Percentiles rank a stretch among this genome's conserved stretches.
Conservation (phyloP, 2,329 filamentous ascomycete genomes). For the Curvularia spicifera region DNA sequence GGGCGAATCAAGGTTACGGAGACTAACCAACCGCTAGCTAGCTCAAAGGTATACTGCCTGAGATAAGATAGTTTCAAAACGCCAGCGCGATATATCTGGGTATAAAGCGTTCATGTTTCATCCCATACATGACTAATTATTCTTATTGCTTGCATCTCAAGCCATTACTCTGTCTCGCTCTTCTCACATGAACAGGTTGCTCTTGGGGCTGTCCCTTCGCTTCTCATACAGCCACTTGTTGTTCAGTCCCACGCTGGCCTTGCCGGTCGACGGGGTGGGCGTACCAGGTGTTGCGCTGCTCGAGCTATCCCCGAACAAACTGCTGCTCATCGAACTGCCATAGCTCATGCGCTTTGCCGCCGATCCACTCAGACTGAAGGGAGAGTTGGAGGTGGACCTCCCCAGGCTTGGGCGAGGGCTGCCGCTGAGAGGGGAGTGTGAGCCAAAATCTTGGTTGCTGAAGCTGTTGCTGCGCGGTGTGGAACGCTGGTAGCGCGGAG, state of each 20-base stretch:
- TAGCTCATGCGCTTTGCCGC: slow-evolving; percentile 68
- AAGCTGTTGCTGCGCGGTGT: slow-evolving; percentile 67
- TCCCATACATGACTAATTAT: slow-evolving; percentile 6
- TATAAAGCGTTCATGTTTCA: slow-evolving; percentile 38
- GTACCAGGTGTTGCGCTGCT: slow-evolving; percentile 61
- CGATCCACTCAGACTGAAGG: slow-evolving; percentile 59
- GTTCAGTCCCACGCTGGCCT: slow-evolving; percentile 78
- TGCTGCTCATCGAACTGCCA: slow-evolving; percentile 55
- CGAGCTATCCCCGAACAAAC: slow-evolving; percentile 48
- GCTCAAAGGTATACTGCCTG: slow-evolving; percentile 8
- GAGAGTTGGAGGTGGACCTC: slow-evolving; percentile 43
- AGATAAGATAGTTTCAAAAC: slow-evolving; percentile 15
- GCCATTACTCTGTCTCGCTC: not conserved
- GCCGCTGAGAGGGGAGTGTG: slow-evolving; percentile 63
- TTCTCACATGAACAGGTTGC: slow-evolving; percentile 38
- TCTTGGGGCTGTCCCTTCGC: slow-evolving; percentile 62
- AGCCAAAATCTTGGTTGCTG: slow-evolving; percentile 54
- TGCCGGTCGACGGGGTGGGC: slow-evolving; percentile 66
- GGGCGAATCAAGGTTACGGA: not conserved
- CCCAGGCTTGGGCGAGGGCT: slow-evolving; percentile 53
- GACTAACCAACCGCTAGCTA: not conserved
- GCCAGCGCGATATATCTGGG: slow-evolving; percentile 42
- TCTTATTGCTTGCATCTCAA: not conserved
- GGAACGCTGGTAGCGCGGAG: slow-evolving; percentile 83
- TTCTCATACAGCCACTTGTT: slow-evolving; percentile 96